Percentiles rank a stretch among this genome's conserved stretches.
These are phyloP conservation scores for Plantago elongata DNA, from an alignment of 257 asterid species.

Conservation along the genomic window DNA sequence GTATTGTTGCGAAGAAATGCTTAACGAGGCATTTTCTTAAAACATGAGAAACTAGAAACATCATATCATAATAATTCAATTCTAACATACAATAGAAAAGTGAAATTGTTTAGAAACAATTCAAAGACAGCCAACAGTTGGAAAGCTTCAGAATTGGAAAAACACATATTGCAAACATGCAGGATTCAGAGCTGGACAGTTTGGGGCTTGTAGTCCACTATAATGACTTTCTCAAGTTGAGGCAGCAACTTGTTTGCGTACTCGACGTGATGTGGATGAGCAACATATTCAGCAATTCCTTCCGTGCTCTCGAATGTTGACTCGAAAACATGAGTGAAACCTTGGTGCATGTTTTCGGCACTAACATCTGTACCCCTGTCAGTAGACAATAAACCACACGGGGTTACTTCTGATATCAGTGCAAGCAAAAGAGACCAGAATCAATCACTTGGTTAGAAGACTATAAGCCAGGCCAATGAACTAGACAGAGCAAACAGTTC, in stretches of 20 bases:
- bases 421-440: too few species aligned
- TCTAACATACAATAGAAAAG: too few species aligned
- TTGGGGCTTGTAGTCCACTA: constrained; percentile 69
- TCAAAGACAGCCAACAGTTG: too few species aligned
- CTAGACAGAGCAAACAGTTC: too few species aligned
- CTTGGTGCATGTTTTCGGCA: constrained; percentile 70
- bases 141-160: too few species aligned
- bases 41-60: too few species aligned
- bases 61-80: too few species aligned
- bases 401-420: not conserved
- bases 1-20: too few species aligned
- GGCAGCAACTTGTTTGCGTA: constrained; percentile 47
- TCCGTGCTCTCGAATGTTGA: constrained; percentile 70
- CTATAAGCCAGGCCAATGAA: too few species aligned
- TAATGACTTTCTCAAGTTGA: constrained; percentile 57
- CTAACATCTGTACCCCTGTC: constrained; percentile 84
- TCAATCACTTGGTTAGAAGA: too few species aligned
- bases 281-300: constrained; percentile 67
- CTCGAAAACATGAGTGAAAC: constrained; percentile 87
- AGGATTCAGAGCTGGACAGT: constrained; percentile 32
- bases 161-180: not conserved
- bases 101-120: too few species aligned
- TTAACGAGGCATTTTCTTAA: too few species aligned
- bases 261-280: constrained; percentile 58
- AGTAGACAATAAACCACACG: constrained; percentile 11